A percentile compares a stretch with the other conserved stretches of the same genome.
phyloP scores from a whole-genome alignment of 257 asterid genomes.

The Thymus quinquecostatus region DNA sequence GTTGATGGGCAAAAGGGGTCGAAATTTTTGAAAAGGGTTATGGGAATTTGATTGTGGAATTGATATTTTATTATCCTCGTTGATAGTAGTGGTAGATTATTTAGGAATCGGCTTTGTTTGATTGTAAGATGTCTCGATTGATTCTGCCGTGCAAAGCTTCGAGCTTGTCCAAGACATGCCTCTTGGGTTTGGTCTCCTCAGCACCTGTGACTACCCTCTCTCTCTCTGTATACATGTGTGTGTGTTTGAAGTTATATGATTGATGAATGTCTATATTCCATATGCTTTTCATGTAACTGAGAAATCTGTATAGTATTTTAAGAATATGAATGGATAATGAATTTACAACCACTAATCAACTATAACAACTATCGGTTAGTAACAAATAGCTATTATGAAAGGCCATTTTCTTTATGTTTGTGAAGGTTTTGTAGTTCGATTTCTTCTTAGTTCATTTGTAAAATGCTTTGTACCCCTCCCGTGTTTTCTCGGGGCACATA shows the following conservation, averaged over 20 bases:
- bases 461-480: background rate
- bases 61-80: background rate
- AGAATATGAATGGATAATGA: no score
- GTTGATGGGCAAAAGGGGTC: background rate
- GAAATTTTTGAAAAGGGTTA: conserved; percentile 22
- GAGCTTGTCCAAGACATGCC: conserved; percentile 76
- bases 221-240: background rate
- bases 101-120: conserved; percentile 42
- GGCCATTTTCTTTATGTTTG: background rate
- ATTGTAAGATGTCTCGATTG: conserved; percentile 77
- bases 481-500: background rate
- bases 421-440: background rate
- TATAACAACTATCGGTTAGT: no score
- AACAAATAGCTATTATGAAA: background rate
- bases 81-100: conserved; percentile 32
- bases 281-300: no score
- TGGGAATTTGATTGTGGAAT: background rate
- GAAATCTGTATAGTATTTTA: no score
- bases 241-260: background rate
- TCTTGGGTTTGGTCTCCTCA: conserved; percentile 78
- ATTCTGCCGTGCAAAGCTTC: conserved; percentile 80
- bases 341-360: background rate
- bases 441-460: background rate
- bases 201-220: conserved; percentile 66
- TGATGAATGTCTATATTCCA: no score